These are phyloP conservation scores for Leucosporidium scottii DNA, from an alignment of 768 basidiomycete species.

Conservation along the genomic window DNA sequence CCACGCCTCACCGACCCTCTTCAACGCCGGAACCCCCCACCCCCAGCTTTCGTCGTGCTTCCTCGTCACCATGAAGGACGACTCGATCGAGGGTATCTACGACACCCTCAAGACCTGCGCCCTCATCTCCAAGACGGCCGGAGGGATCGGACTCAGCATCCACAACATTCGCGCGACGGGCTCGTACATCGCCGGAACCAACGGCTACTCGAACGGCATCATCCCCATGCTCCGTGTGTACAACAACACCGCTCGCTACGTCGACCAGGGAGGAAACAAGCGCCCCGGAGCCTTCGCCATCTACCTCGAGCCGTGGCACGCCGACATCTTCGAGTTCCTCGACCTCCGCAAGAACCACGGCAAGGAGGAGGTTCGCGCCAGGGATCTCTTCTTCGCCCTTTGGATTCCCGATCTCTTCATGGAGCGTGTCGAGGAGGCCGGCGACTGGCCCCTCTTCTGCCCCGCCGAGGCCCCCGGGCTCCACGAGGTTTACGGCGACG, in stretches of 20 bases:
- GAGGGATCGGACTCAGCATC: slow-evolving; percentile 92
- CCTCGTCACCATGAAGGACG: slow-evolving; percentile 96
- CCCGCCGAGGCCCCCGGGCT: slow-evolving; percentile 91
- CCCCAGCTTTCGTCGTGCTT: slow-evolving; percentile 95
- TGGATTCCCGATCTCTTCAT: slow-evolving; percentile 99
- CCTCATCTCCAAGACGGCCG: slow-evolving; percentile 98
- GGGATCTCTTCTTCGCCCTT: slow-evolving; percentile 94
- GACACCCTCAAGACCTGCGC: slow-evolving; percentile 97
- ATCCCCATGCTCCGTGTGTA: slow-evolving; percentile 98
- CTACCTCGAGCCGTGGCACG: slow-evolving; percentile 98
- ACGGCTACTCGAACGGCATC: slow-evolving; percentile 97
- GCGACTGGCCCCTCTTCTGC: slow-evolving; percentile 93
- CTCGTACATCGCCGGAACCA: slow-evolving; percentile 97
- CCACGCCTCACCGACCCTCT: slow-evolving; percentile 92
- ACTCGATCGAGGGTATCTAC: slow-evolving; percentile 98
- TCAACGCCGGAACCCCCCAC: slow-evolving; percentile 94
- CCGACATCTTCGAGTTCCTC: slow-evolving; percentile 93
- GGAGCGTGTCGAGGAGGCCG: slow-evolving; percentile 87
- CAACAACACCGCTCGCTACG: slow-evolving; percentile 96
- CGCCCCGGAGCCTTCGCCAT: slow-evolving; percentile 97
- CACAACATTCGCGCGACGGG: slow-evolving; percentile 92
- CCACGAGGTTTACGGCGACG: slow-evolving; percentile 77
- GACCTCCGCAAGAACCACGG: slow-evolving; percentile 98
- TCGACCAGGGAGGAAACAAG: slow-evolving; percentile 93
- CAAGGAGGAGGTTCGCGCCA: slow-evolving; percentile 92